These are phyloP conservation scores for Xylariales sp. DNA, from an alignment of 2,329 filamentous ascomycete species.

Conservation along the genomic window DNA sequence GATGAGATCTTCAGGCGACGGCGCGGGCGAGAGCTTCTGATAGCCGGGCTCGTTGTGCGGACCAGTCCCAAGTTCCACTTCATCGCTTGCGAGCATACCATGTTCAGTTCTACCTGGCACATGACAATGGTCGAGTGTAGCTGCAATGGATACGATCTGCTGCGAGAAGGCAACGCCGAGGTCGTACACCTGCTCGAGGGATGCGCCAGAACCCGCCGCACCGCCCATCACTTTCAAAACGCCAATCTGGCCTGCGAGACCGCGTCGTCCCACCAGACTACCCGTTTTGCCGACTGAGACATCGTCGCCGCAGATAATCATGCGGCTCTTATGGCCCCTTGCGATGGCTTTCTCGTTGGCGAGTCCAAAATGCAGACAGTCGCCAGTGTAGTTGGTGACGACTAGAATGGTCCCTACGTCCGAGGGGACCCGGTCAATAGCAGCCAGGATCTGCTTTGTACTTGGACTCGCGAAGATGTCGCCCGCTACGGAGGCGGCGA, in stretches of 20 bases:
- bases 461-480: constrained; percentile 62
- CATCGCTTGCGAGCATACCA: constrained; percentile 41
- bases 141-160: constrained; percentile 53
- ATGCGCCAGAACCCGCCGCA: constrained; percentile 40
- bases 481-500: constrained; percentile 56
- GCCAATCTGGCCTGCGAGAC: constrained; percentile 56
- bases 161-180: constrained; percentile 45
- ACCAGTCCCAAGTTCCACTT: constrained; percentile 61
- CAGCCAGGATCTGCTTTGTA: constrained; percentile 58
- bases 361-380: constrained; percentile 58
- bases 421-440: constrained; percentile 50
- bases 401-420: constrained; percentile 54
- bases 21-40: constrained; percentile 48
- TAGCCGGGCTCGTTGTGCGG: constrained; percentile 64
- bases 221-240: constrained; percentile 55
- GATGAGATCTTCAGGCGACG: constrained; percentile 43
- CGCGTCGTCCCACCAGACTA: constrained; percentile 55
- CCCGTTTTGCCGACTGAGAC: constrained; percentile 57
- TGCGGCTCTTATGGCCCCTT: constrained; percentile 47
- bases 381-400: constrained; percentile 62
- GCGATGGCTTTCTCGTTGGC: constrained; percentile 55
- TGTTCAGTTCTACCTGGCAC: constrained; percentile 49
- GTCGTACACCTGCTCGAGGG: constrained; percentile 45
- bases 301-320: constrained; percentile 61
- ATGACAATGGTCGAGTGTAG: constrained; percentile 57